These are phyloP conservation scores for Neoscytalidium dimidiatum DNA, from an alignment of 2,329 filamentous ascomycete genomes.

Conservation along the genomic window DNA sequence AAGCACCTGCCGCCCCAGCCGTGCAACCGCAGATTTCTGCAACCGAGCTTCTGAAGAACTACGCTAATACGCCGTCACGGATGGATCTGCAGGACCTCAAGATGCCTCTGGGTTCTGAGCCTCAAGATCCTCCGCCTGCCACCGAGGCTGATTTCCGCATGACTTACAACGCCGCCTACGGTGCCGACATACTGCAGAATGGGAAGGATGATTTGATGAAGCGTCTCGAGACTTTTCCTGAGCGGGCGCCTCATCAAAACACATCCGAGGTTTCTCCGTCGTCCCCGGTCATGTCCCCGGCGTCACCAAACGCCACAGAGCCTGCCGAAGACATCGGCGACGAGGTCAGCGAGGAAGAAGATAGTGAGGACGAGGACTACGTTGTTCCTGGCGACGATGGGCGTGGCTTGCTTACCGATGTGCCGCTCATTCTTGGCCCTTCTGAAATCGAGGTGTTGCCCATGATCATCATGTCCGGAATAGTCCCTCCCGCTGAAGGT, in stretches of 20 bases:
- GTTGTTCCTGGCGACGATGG: constrained; percentile 69
- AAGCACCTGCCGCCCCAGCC: background rate
- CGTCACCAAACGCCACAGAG: constrained; percentile 33
- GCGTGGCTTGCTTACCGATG: constrained; percentile 85
- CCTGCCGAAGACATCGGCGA: constrained; percentile 26
- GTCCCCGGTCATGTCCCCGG: constrained; percentile 24
- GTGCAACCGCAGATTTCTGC: constrained; percentile 10
- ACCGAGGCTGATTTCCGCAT: constrained; percentile 52
- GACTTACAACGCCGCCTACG: constrained; percentile 50
- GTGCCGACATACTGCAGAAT: constrained; percentile 50
- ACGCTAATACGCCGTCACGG: background rate
- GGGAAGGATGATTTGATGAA: constrained; percentile 55
- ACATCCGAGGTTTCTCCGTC: constrained; percentile 40
- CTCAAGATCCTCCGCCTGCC: constrained; percentile 28
- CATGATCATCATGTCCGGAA: constrained; percentile 96
- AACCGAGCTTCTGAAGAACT: constrained; percentile 16
- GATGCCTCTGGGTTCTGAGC: constrained; percentile 27
- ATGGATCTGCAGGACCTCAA: constrained; percentile 2
- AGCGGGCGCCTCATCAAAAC: constrained; percentile 31
- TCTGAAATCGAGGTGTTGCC: constrained; percentile 95
- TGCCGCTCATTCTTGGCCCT: constrained; percentile 89
- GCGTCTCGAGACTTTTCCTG: constrained; percentile 40
- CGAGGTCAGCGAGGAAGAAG: constrained; percentile 59
- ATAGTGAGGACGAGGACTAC: constrained; percentile 76
- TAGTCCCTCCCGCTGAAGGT: constrained; percentile 78